Percentiles rank a stretch among this genome's conserved stretches.
Evolutionary conservation across 176 grass and related monocot species (phyloP).

Genomic region (Sorghum bicolor): Sorghum_bicolor_NCBIv3 NC_012873.2:3705501-3706000

Average conservation of each 20-base stretch:
- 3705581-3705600: conserved; percentile 40
- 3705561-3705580: conserved; percentile 44
- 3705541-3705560: conserved; percentile 32
- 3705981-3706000: conserved; percentile 44
- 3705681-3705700: conserved; percentile 22
- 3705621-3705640: conserved; percentile 34
- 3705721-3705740: conserved; percentile 39
- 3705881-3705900: conserved; percentile 13
- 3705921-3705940: conserved; percentile 40
- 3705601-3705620: background rate
- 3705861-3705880: conserved; percentile 3
- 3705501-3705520: conserved; percentile 33
- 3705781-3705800: conserved; percentile 39
- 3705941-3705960: conserved; percentile 40
- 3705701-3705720: conserved; percentile 31
- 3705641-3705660: conserved; percentile 32
- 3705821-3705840: conserved; percentile 6
- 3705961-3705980: conserved; percentile 27
- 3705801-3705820: conserved; percentile 23
- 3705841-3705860: conserved; percentile 10
- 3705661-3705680: conserved; percentile 25
- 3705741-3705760: conserved; percentile 32
- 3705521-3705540: conserved; percentile 38
- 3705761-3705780: conserved; percentile 6
- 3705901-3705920: conserved; percentile 33